Evolutionary conservation across 2,329 filamentous ascomycete genomes (phyloP).

Genomic region (Xylaria arbuscula): DNA sequence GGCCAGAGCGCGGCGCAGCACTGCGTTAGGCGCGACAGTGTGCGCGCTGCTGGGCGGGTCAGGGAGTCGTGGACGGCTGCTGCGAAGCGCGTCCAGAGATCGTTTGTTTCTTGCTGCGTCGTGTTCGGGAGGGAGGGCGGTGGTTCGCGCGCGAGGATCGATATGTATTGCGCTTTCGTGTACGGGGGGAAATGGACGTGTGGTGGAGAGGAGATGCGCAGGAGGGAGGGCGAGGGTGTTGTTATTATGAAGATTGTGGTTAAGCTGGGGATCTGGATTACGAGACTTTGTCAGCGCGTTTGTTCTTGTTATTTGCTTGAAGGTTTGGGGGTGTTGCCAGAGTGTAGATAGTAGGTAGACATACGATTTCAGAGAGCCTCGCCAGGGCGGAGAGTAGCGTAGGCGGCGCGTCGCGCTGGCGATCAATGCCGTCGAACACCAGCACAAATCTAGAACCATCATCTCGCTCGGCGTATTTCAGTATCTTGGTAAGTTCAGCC

Average conservation of each 20-base stretch:
- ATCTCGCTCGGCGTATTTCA: slow-evolving; percentile 57
- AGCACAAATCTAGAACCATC: slow-evolving; percentile 74
- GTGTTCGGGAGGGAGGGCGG: slow-evolving; percentile 63
- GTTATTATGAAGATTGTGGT: slow-evolving; percentile 71
- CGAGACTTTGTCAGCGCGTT: slow-evolving; percentile 30
- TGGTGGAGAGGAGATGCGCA: slow-evolving; percentile 72
- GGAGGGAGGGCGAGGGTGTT: slow-evolving; percentile 62
- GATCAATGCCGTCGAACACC: slow-evolving; percentile 89
- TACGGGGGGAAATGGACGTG: slow-evolving; percentile 89
- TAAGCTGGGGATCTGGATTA: slow-evolving; percentile 78
- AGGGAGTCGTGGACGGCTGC: slow-evolving; percentile 89
- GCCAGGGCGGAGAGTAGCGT: slow-evolving; percentile 85
- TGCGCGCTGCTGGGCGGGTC: slow-evolving; percentile 81
- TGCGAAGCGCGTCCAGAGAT: slow-evolving; percentile 84
- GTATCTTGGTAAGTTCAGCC: slow-evolving; percentile 75
- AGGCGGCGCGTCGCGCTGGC: slow-evolving; percentile 80
- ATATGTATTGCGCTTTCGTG: slow-evolving; percentile 79
- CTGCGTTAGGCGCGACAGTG: slow-evolving; percentile 76
- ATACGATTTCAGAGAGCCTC: slow-evolving; percentile 81
- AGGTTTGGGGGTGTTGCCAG: background rate
- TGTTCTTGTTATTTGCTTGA: background rate
- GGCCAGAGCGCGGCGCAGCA: slow-evolving; percentile 84
- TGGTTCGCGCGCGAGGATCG: slow-evolving; percentile 72
- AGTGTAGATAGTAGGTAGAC: slow-evolving; percentile 46
- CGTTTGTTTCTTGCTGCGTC: slow-evolving; percentile 65